phyloP scores from a whole-genome alignment of 441 rosid species.

The Mallotus japonicus region DNA sequence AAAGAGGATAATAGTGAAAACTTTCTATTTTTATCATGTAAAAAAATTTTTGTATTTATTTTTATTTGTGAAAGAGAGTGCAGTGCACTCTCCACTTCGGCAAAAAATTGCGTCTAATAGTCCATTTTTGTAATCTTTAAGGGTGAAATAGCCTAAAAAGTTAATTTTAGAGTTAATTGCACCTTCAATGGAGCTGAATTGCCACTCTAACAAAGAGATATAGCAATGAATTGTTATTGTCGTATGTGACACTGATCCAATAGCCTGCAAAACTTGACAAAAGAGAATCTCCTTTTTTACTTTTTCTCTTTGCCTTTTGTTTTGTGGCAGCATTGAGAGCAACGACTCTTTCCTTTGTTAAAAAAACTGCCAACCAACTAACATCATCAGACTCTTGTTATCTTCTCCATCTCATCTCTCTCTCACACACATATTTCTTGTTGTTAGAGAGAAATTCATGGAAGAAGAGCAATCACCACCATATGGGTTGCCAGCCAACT shows the following conservation, averaged over 20 bases:
- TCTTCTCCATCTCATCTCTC: conserved; percentile 26
- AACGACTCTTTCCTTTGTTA: conserved; percentile 33
- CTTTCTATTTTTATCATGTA: no score
- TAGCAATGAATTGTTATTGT: background rate
- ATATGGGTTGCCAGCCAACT: conserved; percentile 11
- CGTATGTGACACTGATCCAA: conserved; percentile 4
- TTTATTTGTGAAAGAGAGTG: no score
- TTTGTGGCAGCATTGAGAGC: conserved; percentile 53
- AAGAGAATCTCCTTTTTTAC: conserved; percentile 31
- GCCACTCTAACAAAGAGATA: background rate
- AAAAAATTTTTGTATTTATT: no score
- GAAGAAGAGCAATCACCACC: conserved; percentile 30
- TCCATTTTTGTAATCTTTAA: no score
- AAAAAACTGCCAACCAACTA: conserved; percentile 23
- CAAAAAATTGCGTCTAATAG: no score
- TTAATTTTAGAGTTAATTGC: no score
- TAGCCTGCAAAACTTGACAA: conserved; percentile 38
- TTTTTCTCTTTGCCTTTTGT: conserved; percentile 18
- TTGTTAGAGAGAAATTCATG: conserved; percentile 21
- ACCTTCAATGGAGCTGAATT: no score
- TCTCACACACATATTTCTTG: conserved; percentile 2
- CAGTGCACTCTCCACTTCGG: no score
- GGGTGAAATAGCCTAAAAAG: no score
- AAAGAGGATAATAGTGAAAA: no score
- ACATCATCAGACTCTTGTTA: conserved; percentile 27